phyloP scores from a whole-genome alignment of 495 filamentous ascomycete species.

The Letharia columbiana region DNA sequence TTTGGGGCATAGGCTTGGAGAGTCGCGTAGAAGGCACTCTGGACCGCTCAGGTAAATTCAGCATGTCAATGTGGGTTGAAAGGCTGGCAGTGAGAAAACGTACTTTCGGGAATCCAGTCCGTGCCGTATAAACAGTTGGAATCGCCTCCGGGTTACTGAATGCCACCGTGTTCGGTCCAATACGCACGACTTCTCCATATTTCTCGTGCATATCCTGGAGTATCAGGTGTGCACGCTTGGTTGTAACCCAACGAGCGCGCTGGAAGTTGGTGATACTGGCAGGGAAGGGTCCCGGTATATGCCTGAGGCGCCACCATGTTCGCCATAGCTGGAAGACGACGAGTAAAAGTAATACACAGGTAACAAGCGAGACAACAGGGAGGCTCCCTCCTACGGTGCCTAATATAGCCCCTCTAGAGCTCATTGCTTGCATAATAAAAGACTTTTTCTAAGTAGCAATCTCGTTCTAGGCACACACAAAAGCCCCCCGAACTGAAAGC shows the following conservation, averaged over 20 bases:
- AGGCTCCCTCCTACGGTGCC: too few relatives aligned
- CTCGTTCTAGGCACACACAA: too few relatives aligned
- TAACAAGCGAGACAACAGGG: too few relatives aligned
- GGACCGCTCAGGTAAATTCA: too few relatives aligned
- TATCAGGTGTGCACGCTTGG: slow-evolving; percentile 28
- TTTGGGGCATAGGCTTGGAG: too few relatives aligned
- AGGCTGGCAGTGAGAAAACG: background rate
- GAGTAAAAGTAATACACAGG: too few relatives aligned
- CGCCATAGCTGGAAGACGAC: background rate
- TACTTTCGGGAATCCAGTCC: slow-evolving; percentile 28
- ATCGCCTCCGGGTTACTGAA: slow-evolving; percentile 39
- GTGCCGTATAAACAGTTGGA: slow-evolving; percentile 35
- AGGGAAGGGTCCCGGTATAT: slow-evolving; percentile 41
- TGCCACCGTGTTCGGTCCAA: slow-evolving; percentile 50
- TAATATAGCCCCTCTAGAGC: too few relatives aligned
- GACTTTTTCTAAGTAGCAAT: too few relatives aligned
- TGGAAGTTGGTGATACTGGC: slow-evolving; percentile 35
- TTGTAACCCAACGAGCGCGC: slow-evolving; percentile 30
- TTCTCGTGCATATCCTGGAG: slow-evolving; percentile 36
- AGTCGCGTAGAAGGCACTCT: too few relatives aligned
- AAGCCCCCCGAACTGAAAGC: too few relatives aligned
- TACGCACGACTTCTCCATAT: slow-evolving; percentile 47
- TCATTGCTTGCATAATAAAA: too few relatives aligned
- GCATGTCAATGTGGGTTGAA: too few relatives aligned
- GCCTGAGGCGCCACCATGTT: slow-evolving; percentile 16